A percentile compares a stretch with the other conserved stretches of the same genome.
These are phyloP conservation scores for Brasenia schreberi DNA, from an alignment of 164 flowering plant genomes.

Conservation along the genomic window DNA sequence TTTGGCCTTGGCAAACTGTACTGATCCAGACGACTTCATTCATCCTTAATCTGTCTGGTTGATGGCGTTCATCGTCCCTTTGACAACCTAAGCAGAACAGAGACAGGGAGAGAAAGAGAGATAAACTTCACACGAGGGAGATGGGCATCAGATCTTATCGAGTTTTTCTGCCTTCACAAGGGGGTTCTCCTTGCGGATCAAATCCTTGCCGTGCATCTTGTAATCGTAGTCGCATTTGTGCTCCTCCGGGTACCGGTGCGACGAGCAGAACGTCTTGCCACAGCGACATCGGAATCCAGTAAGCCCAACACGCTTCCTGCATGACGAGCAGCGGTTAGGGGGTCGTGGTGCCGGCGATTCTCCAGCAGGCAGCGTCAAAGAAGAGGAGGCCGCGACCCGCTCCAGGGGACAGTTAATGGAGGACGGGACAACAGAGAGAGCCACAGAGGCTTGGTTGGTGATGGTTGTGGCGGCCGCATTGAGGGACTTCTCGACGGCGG, in stretches of 20 bases:
- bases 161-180: conserved; percentile 47
- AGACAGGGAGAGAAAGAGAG: too few species aligned
- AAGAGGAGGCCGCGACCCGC: conserved; percentile 1
- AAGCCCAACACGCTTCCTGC: conserved; percentile 52
- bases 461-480: conserved; percentile 2
- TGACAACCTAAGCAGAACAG: too few species aligned
- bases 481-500: conserved; percentile 32
- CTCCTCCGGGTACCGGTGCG: conserved; percentile 69
- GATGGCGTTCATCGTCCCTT: too few species aligned
- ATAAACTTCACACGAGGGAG: too few species aligned
- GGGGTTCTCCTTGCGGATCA: conserved; percentile 55
- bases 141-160: conserved; percentile 24
- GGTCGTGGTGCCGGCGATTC: conserved; percentile 4
- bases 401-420: neutral
- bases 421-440: conserved; percentile 6
- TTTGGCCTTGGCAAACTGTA: too few species aligned
- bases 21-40: too few species aligned
- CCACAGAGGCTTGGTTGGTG: conserved; percentile 7
- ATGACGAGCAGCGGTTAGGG: conserved; percentile 34
- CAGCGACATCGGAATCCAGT: conserved; percentile 64
- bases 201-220: conserved; percentile 47
- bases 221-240: conserved; percentile 59
- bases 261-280: conserved; percentile 47
- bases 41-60: too few species aligned
- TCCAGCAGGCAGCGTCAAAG: neutral